phyloP scores from a whole-genome alignment of 257 asterid species.

The Schizonepeta tenuifolia region DNA sequence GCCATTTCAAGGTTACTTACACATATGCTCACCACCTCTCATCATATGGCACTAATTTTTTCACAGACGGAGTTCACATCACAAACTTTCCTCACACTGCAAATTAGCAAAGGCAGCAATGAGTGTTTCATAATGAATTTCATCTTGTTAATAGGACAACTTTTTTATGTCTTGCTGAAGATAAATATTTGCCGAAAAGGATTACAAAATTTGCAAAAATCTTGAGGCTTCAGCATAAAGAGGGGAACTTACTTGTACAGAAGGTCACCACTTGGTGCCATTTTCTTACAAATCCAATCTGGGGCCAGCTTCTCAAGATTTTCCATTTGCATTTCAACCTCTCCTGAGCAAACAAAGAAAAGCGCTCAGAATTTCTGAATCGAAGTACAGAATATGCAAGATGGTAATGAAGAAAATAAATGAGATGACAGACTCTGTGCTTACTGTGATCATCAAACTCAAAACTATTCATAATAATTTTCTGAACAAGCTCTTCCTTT shows the following conservation, averaged over 20 bases:
- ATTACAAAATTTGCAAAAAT: conserved; percentile 9
- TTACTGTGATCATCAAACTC: conserved; percentile 65
- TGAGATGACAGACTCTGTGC: conserved; percentile 31
- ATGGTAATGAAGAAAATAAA: conserved; percentile 10
- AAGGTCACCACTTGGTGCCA: conserved; percentile 69
- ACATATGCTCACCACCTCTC: conserved; percentile 27
- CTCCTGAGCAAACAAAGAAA: conserved; percentile 47
- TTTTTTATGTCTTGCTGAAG: neutral
- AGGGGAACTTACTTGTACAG: conserved; percentile 60
- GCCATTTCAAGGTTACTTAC: neutral
- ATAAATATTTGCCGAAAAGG: neutral
- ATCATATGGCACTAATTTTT: conserved; percentile 53
- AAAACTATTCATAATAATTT: conserved; percentile 67
- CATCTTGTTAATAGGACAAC: neutral
- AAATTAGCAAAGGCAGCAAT: conserved; percentile 27
- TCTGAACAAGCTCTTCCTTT: conserved; percentile 87
- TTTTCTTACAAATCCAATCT: conserved; percentile 73
- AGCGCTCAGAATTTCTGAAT: conserved; percentile 12
- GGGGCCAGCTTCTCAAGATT: conserved; percentile 80
- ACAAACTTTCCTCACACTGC: conserved; percentile 65
- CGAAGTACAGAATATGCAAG: neutral
- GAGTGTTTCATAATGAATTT: neutral
- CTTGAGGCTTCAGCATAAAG: conserved; percentile 6
- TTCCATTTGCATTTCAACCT: conserved; percentile 68
- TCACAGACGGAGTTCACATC: conserved; percentile 62